phyloP scores from a whole-genome alignment of 163 green algal species.

The Scenedesmus sp. region DNA sequence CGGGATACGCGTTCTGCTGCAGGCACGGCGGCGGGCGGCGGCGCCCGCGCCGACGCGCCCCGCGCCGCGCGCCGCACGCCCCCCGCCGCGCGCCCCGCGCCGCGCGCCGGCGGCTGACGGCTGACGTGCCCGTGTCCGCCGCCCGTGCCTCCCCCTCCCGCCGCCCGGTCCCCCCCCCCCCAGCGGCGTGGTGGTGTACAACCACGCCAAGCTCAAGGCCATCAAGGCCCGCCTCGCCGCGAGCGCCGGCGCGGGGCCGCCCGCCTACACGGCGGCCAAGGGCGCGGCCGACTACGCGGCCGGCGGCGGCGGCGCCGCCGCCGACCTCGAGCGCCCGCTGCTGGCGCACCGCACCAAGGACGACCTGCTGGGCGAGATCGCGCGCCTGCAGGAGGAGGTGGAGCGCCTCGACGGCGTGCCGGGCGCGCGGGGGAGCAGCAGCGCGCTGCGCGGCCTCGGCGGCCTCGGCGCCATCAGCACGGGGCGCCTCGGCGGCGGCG shows the following conservation, averaged over 20 bases:
- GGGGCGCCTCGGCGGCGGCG: neutral
- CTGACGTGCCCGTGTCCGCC: too few relatives aligned
- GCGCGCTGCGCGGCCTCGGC: too few relatives aligned
- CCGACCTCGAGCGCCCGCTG: conserved; percentile 19
- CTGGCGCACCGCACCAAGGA: conserved; percentile 63
- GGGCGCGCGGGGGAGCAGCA: neutral
- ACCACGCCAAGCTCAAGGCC: conserved; percentile 82
- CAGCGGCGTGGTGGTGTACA: conserved; percentile 79
- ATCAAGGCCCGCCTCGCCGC: conserved; percentile 64
- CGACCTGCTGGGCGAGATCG: conserved; percentile 72
- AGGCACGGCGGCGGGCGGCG: too few relatives aligned
- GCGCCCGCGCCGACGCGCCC: too few relatives aligned
- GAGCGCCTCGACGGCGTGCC: conserved; percentile 57
- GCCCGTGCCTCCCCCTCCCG: neutral
- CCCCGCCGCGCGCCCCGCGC: too few relatives aligned
- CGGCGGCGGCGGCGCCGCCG: neutral
- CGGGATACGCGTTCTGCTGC: conserved; percentile 86
- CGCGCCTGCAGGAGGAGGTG: conserved; percentile 67
- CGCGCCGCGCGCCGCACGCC: too few relatives aligned
- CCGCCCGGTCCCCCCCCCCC: neutral
- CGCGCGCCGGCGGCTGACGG: too few relatives aligned
- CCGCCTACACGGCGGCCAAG: neutral
- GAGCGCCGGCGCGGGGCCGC: neutral
- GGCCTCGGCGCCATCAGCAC: conserved; percentile 5
- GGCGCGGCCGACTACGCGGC: neutral